Percentiles rank a stretch among this genome's conserved stretches.
phyloP scores from a whole-genome alignment of 2,329 filamentous ascomycete genomes.

The Pyricularia pennisetigena region DNA sequence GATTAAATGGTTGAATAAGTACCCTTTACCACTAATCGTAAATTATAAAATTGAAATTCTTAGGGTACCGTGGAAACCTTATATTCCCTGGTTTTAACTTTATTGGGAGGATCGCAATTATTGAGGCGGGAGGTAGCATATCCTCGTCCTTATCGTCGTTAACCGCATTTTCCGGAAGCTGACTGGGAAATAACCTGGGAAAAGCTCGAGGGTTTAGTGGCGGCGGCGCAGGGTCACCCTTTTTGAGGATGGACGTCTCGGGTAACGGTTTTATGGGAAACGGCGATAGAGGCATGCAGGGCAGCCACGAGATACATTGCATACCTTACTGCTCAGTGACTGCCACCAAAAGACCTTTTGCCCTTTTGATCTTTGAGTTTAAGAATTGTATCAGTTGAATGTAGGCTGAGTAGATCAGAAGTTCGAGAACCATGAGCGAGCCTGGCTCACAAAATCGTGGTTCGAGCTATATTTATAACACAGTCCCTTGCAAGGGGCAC shows the following conservation, averaged over 20 bases:
- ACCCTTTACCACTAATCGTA: neutral
- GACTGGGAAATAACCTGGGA: neutral
- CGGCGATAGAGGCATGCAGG: neutral
- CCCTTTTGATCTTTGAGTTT: no score
- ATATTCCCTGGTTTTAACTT: neutral
- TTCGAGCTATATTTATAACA: no score
- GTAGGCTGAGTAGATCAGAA: no score
- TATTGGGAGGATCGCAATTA: neutral
- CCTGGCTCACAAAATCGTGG: no score
- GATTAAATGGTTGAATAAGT: neutral
- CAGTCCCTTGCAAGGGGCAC: no score
- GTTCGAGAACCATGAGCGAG: no score
- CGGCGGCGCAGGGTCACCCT: neutral
- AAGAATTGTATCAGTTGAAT: no score
- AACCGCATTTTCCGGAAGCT: neutral
- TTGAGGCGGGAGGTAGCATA: neutral
- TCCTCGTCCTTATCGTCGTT: neutral
- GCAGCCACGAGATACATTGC: no score
- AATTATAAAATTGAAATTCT: neutral
- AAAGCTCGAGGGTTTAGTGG: neutral
- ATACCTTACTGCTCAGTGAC: no score
- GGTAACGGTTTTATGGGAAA: neutral
- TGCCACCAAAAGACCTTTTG: no score
- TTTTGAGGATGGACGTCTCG: neutral
- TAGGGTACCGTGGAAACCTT: neutral